Percentiles rank a stretch among this genome's conserved stretches.
Evolutionary conservation across 352 stramenopile species (phyloP).

Genomic region (Phytophthora sojae): DNA sequence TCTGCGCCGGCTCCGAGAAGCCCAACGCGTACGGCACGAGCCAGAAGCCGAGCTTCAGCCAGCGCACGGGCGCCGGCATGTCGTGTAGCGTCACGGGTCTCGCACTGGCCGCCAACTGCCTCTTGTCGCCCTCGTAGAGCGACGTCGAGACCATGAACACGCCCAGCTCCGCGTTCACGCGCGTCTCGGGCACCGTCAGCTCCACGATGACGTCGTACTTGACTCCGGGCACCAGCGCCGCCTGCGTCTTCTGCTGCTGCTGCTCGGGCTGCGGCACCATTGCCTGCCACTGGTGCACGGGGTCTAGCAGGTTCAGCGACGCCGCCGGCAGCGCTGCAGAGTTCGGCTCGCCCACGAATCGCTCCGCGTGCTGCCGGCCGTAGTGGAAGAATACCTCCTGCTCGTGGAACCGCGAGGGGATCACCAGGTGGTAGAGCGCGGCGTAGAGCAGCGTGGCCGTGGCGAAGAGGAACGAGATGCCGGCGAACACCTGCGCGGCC

Average conservation of each 20-base stretch:
- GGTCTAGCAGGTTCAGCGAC: conserved; percentile 61
- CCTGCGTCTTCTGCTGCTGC: conserved; percentile 7
- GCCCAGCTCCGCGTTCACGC: conserved; percentile 67
- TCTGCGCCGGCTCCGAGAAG: conserved; percentile 65
- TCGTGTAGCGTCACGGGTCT: conserved; percentile 70
- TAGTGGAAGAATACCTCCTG: conserved; percentile 85
- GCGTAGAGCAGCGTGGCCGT: conserved; percentile 72
- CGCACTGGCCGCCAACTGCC: conserved; percentile 54
- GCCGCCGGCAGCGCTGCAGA: conserved; percentile 47
- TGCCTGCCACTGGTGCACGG: conserved; percentile 69
- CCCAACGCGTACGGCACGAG: conserved; percentile 63
- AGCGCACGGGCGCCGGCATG: conserved; percentile 65
- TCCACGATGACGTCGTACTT: conserved; percentile 87
- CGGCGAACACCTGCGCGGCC: conserved; percentile 44
- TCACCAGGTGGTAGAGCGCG: conserved; percentile 80
- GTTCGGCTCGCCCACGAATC: conserved; percentile 21
- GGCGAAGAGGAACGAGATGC: conserved; percentile 53
- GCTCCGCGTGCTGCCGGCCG: conserved; percentile 52
- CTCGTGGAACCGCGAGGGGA: conserved; percentile 80
- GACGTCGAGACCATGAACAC: conserved; percentile 82
- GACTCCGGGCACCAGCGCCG: conserved; percentile 65
- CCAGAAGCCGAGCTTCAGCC: conserved; percentile 53
- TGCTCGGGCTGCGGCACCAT: conserved; percentile 34
- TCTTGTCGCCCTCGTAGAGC: conserved; percentile 37
- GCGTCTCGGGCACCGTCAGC: conserved; percentile 70